Evolutionary conservation across 176 grass and related monocot species (phyloP).

Genomic region (Phoenix roebelenii): DNA sequence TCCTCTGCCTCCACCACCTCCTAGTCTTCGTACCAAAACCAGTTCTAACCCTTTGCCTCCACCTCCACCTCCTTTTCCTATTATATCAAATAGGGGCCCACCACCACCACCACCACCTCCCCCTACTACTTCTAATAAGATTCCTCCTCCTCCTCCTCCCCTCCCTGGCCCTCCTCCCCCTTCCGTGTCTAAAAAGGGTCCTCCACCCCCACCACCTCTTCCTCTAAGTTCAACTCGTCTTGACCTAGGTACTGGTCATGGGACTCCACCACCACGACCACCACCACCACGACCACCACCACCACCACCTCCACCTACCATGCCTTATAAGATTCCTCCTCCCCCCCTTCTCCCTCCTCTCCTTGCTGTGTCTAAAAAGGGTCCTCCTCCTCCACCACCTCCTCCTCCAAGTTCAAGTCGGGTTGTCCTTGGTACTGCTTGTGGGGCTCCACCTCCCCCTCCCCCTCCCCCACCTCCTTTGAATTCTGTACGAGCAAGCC

Average conservation of each 20-base stretch:
- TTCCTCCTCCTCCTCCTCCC: background rate
- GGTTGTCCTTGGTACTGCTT: too few species aligned
- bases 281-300: constrained; percentile 33
- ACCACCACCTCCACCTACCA: constrained; percentile 1
- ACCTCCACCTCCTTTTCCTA: background rate
- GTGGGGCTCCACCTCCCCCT: constrained; percentile 2
- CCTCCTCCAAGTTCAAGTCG: background rate
- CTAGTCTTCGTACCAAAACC: background rate
- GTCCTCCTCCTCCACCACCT: constrained; percentile 12
- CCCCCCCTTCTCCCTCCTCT: constrained; percentile 14
- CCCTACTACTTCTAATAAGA: background rate
- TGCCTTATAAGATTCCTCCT: constrained; percentile 1
- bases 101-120: constrained; percentile 8
- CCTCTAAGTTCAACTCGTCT: too few species aligned
- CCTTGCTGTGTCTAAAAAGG: constrained; percentile 21
- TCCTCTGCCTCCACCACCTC: constrained; percentile 19
- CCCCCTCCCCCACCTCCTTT: constrained; percentile 8
- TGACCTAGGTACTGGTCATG: too few species aligned
- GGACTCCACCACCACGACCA: constrained; percentile 11
- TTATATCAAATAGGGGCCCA: background rate
- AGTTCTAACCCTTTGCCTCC: constrained; percentile 4
- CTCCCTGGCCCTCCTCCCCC: constrained; percentile 13
- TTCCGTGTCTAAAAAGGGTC: constrained; percentile 17
- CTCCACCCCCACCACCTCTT: background rate
- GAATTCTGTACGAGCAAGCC: constrained; percentile 12